Conservation (phyloP, 257 asterid genomes). For the Plantago major region DNA sequence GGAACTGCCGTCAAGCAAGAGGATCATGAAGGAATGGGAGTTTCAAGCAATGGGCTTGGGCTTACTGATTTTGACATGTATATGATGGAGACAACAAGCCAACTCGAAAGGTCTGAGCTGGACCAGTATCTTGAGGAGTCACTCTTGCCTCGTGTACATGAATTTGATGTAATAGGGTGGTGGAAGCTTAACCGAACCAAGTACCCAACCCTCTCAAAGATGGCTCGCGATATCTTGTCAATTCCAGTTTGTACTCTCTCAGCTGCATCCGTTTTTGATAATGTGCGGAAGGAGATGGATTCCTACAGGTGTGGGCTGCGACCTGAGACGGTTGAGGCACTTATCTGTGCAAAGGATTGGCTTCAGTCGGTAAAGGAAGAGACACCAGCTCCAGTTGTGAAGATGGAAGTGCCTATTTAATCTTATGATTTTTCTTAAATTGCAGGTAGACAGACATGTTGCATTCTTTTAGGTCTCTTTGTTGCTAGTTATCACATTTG, state of each 20-base stretch:
- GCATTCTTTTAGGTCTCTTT: too few relatives aligned
- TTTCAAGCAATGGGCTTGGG: slow-evolving; percentile 45
- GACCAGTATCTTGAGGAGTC: slow-evolving; percentile 97
- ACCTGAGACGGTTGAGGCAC: slow-evolving; percentile 89
- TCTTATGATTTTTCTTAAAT: too few relatives aligned
- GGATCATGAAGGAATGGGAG: slow-evolving; percentile 40
- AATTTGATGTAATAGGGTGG: slow-evolving; percentile 86
- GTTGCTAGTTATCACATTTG: too few relatives aligned
- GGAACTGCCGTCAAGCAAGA: slow-evolving; percentile 39
- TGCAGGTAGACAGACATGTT: too few relatives aligned
- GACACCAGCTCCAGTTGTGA: slow-evolving; percentile 34
- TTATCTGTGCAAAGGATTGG: slow-evolving; percentile 88
- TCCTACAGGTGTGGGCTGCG: slow-evolving; percentile 66
- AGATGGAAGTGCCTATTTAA: slow-evolving; percentile 55
- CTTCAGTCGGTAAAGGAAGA: slow-evolving; percentile 42
- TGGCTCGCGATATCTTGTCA: slow-evolving; percentile 86
- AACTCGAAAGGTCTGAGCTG: slow-evolving; percentile 66
- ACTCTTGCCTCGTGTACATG: slow-evolving; percentile 75
- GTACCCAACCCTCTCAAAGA: slow-evolving; percentile 87
- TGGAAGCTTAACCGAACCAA: slow-evolving; percentile 78
- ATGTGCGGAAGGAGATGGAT: slow-evolving; percentile 77
- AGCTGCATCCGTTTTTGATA: slow-evolving; percentile 49
- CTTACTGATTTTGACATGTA: slow-evolving; percentile 73
- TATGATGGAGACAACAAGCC: slow-evolving; percentile 77
- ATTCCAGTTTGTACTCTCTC: slow-evolving; percentile 70